Base-by-base conservation (phyloP, 305 asterid genomes). In the Petunia hybrid region DNA sequence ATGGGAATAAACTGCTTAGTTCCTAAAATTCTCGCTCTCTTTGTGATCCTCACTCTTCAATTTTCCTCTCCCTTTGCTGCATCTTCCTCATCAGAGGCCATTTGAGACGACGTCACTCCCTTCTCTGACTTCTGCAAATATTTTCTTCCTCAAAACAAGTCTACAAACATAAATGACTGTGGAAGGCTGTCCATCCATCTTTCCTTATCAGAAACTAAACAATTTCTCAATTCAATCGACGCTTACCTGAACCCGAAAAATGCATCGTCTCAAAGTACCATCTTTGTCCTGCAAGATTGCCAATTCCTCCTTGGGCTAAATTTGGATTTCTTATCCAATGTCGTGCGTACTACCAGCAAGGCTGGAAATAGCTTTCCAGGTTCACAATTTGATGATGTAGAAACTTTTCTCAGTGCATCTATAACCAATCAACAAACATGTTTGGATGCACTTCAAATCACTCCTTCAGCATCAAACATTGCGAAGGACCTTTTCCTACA, bases 381-480 rank as follows among this genome's bases (percentile, higher is more conserved):
- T 1, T 71, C 55, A 3, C 46, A 87, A 53, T 93, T 94, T 4
- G 94, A 93, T 55, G 90, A 91, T 9, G 59, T 89, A 0, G 90
- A 90, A 36, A 89, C 99, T 0, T 80, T 86, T 60, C 96, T 95
- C 1, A 95, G 98, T 48, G 98, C 95, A 5, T 85, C 82, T 43
- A 69, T 95, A n/a, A 93, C 97, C 2, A 93, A 95, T 83, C 82
- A 89, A 0, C 89, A 93, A 46, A 95, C 99, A 0, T 95, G 98
- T 82, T 61, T 87, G 22, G 95, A 92, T 9, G 92, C 97, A 3
- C 82, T 95, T 41, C 91, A 84, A 12, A 85, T 79, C 1, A 83
- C 94, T 0, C 85, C 93, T 22, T 83, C 97, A 1, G 82, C 92
- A 4, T 88, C 94, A 94, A 89, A 89, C 70, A n/a, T 88, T 6